Evolutionary conservation across 306 rosid species (phyloP).

Genomic region (Luffa acutangula): DNA sequence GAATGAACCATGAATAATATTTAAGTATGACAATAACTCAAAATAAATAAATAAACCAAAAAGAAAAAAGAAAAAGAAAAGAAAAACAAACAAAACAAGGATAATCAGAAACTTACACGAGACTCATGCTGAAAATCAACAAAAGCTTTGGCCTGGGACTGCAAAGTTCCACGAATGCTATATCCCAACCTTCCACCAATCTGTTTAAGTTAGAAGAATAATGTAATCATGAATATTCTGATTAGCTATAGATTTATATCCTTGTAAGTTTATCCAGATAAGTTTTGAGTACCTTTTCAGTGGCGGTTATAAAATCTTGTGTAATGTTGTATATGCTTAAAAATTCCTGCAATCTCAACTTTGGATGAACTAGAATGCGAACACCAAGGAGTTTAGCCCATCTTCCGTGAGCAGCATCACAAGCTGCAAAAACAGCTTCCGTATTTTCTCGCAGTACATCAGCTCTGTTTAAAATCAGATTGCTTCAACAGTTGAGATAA

Average conservation of each 20-base stretch:
- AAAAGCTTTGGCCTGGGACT: conserved; percentile 98
- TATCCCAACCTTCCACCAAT: conserved; percentile 98
- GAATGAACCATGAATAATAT: conserved; percentile 17
- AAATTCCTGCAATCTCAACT: conserved; percentile 89
- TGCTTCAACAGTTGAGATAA: conserved; percentile 38
- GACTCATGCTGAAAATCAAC: conserved; percentile 96
- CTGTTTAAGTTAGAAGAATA: conserved; percentile 38
- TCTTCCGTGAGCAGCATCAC: conserved; percentile 99
- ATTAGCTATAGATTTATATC: conserved; percentile 4
- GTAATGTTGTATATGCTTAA: conserved; percentile 68
- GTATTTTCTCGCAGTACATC: conserved; percentile 99
- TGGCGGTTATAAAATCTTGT: conserved; percentile 84
- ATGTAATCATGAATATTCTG: conserved; percentile 17
- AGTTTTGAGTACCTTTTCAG: conserved; percentile 58
- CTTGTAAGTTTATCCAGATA: conserved; percentile 1
- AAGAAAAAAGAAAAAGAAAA: not conserved
- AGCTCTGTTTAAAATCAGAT: conserved; percentile 76
- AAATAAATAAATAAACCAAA: conserved; percentile 2
- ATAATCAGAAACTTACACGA: conserved; percentile 51
- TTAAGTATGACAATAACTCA: not conserved
- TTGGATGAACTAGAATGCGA: conserved; percentile 91
- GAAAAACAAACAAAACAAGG: not conserved
- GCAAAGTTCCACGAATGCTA: conserved; percentile 95
- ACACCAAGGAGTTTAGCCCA: conserved; percentile 99
- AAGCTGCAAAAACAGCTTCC: conserved; percentile 99